Percentiles rank a stretch among this genome's conserved stretches.
Conservation (phyloP, 176 grass and related monocot species). For the Oryza longistaminata region DNA sequence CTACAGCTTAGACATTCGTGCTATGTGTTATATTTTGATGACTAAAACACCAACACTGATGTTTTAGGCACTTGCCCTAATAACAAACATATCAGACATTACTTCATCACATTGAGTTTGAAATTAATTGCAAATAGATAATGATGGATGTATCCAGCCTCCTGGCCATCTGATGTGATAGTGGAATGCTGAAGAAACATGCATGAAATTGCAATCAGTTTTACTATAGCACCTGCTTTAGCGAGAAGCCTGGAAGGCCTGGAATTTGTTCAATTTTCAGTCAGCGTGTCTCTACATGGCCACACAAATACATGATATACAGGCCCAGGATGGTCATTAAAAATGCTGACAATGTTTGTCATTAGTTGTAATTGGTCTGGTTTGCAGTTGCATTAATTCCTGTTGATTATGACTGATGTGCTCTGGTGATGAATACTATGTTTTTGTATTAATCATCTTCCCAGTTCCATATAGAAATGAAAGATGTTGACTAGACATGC, state of each 20-base stretch:
- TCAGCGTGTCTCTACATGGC: not conserved
- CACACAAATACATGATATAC: not conserved
- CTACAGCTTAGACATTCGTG: not conserved
- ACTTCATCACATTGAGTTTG: not conserved
- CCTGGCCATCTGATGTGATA: not conserved
- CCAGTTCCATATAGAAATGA: not conserved
- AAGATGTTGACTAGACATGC: not conserved
- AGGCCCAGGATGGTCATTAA: constrained; percentile 4
- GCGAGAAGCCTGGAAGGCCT: not conserved
- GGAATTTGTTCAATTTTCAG: not conserved
- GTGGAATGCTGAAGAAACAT: not conserved
- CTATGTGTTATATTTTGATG: not conserved
- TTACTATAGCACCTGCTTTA: too few relatives aligned
- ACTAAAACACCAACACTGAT: not conserved
- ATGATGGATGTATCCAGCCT: not conserved
- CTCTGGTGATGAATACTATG: not conserved
- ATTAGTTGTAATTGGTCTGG: not conserved
- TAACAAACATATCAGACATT: not conserved
- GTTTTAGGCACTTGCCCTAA: not conserved
- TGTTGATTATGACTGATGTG: constrained; percentile 4
- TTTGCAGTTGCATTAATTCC: not conserved
- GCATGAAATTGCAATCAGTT: not conserved
- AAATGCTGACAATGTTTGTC: not conserved
- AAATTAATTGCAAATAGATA: not conserved
- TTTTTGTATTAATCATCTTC: not conserved